These are phyloP conservation scores for Zizania latifolia DNA, from an alignment of 176 grass and related monocot genomes.

Conservation along the genomic window DNA sequence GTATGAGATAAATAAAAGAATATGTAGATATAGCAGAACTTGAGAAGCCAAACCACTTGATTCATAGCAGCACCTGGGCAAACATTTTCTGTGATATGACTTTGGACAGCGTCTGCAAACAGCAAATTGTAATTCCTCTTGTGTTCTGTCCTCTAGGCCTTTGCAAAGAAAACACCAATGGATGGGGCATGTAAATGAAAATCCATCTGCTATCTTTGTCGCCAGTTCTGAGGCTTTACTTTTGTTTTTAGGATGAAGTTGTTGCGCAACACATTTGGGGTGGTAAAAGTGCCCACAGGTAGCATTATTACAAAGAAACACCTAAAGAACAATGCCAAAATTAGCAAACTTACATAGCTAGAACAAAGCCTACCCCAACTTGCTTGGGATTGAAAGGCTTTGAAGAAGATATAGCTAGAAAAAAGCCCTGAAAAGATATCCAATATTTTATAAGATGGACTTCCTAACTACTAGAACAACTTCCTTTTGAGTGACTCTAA, in stretches of 20 bases:
- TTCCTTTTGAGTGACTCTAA: not conserved
- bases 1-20: constrained; percentile 8
- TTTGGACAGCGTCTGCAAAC: constrained; percentile 85
- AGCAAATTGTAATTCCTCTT: constrained; percentile 65
- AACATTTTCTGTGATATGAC: constrained; percentile 89
- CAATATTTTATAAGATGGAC: not conserved
- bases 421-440: constrained; percentile 2
- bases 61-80: constrained; percentile 53
- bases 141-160: constrained; percentile 58
- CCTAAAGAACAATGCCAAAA: constrained; percentile 40
- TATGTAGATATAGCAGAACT: not conserved
- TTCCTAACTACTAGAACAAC: constrained; percentile 16
- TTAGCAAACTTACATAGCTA: constrained; percentile 21
- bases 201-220: constrained; percentile 57
- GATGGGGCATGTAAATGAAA: constrained; percentile 73
- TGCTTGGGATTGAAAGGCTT: no score
- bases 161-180: constrained; percentile 77
- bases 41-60: not conserved
- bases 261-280: constrained; percentile 68
- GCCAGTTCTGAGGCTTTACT: constrained; percentile 45
- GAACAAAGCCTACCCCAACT: not conserved
- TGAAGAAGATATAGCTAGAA: not conserved
- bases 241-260: constrained; percentile 43
- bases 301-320: constrained; percentile 90
- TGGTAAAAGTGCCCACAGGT: constrained; percentile 98